These are phyloP conservation scores for Cercospora sp. DNA, from an alignment of 2,329 filamentous ascomycete species.

Conservation along the genomic window DNA sequence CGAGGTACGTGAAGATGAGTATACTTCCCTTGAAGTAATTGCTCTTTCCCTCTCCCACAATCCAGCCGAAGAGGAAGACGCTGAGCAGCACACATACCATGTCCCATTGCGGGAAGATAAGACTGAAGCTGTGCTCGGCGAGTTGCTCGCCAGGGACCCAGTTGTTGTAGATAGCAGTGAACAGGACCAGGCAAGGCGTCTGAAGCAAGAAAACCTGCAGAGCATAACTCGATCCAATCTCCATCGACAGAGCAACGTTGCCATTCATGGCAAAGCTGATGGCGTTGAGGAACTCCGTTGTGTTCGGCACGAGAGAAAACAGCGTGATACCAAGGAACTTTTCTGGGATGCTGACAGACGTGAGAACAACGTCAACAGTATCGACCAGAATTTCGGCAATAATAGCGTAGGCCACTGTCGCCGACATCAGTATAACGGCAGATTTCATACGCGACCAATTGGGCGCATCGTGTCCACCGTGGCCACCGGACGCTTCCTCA, in stretches of 20 bases:
- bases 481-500: constrained; percentile 36
- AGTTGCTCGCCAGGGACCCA: constrained; percentile 58
- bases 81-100: constrained; percentile 96
- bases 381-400: constrained; percentile 97
- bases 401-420: constrained; percentile 90
- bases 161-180: constrained; percentile 72
- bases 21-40: constrained; percentile 99
- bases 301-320: constrained; percentile 96
- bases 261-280: constrained; percentile 99
- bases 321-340: constrained; percentile 97
- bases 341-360: constrained; percentile 87
- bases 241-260: constrained; percentile 98
- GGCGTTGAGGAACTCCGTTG: constrained; percentile 97
- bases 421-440: constrained; percentile 80
- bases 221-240: constrained; percentile 96
- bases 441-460: constrained; percentile 96
- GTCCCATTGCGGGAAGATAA: constrained; percentile 98
- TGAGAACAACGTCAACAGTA: constrained; percentile 93
- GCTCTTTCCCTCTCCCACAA: constrained; percentile 98
- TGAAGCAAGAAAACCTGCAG: constrained; percentile 94
- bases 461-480: constrained; percentile 90
- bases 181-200: constrained; percentile 88
- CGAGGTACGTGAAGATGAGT: constrained; percentile 85
- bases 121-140: constrained; percentile 67
- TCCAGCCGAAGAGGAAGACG: constrained; percentile 93